Evolutionary conservation across 768 basidiomycete species (phyloP), one percentile per base, ranked within the genome.

Genomic region (Kwoniella pini): DNA sequence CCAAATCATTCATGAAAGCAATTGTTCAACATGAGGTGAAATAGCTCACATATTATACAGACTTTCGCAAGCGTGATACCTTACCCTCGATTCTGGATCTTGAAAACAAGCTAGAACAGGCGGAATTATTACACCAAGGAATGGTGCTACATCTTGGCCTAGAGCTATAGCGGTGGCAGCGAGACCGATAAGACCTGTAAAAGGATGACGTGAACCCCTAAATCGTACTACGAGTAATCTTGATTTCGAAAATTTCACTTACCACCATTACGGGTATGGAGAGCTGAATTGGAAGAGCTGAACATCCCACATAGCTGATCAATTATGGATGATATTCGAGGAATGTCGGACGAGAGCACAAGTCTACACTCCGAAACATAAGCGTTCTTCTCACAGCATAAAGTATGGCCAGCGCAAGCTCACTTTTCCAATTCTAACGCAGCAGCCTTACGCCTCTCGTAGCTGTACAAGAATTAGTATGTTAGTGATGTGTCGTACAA

Each of bases 101-200:
- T 88, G 85, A 79, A 99, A 96, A 79, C 95, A 96, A 54, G 85
- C 84, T 26, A 98, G 84, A 30, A 99, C 83, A 2, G 91, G 88
- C 42, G 88, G 87, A 33, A 96, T 84, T 74, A 99, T 96, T 69
- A 88, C 88, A 60, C 90, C 90, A 85, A 98, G 90, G 81, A 94
- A 93, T 6, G 91, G 89, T 7, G 94, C 88, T 44, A 98, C 85
- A 66, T 96, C 90, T 11, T 93, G 88, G 1, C 92, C 91, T 2
- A 98, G 82, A 0, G 96, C 95, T 73, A 99, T 98, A n/a, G 93
- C 91, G 22, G 91, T 91, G 27, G 91, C 95, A 9, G 95, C 95
- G 1, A 98, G 85, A 22, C 95, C 95, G 68, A 97, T 97, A 42
- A 97, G 83, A 4, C 95, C 70, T 72, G 30, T 21, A 17, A 2